Conservation (phyloP, 2,329 filamentous ascomycete species). For the Beauveria bassiana region DNA sequence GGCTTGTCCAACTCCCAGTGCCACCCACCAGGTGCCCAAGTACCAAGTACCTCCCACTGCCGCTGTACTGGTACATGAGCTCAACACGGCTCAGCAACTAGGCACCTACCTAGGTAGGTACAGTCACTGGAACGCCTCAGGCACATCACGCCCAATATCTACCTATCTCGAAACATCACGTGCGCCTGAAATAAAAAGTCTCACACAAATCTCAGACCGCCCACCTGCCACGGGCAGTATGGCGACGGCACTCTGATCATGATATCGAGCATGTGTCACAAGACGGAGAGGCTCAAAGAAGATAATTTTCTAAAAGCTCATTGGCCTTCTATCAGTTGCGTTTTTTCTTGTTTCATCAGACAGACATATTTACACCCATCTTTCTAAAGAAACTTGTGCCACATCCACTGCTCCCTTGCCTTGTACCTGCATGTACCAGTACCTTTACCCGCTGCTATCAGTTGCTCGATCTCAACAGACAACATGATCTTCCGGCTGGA, state of each 20-base stretch:
- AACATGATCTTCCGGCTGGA: background rate
- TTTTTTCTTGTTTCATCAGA: background rate
- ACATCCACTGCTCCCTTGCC: background rate
- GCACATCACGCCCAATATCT: background rate
- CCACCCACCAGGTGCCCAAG: background rate
- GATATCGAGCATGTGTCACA: background rate
- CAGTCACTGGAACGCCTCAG: background rate
- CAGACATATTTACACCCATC: background rate
- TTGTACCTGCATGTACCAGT: conserved; percentile 8
- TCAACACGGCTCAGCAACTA: background rate
- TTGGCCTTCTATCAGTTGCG: background rate
- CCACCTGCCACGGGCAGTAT: background rate
- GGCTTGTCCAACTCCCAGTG: background rate
- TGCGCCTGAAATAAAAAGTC: background rate
- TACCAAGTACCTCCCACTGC: background rate
- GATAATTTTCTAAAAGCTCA: background rate
- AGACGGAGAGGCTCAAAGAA: too few species aligned
- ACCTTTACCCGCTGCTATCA: background rate
- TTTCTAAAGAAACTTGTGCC: background rate
- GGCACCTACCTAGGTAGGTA: too few species aligned
- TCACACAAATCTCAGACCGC: background rate
- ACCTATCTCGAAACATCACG: background rate
- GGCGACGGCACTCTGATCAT: background rate
- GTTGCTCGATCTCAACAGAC: background rate
- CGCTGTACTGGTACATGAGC: background rate